Conservation (phyloP, 2,329 filamentous ascomycete species). For the Hypomyces rosellus region DNA sequence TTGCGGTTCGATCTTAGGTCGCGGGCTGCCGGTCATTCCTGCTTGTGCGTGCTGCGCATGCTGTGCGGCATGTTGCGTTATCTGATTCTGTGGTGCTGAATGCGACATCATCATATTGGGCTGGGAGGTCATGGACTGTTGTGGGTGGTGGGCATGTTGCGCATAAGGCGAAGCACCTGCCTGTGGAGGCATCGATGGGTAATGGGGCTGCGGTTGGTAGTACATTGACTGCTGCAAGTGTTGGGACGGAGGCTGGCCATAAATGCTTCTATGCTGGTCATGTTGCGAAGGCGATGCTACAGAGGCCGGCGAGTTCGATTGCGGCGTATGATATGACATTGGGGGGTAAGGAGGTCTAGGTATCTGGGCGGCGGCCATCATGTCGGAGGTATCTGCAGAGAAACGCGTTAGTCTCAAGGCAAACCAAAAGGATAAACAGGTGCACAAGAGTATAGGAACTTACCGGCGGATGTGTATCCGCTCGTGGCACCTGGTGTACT, state of each 20-base stretch:
- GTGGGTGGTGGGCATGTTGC: conserved; percentile 46
- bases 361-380: conserved; percentile 62
- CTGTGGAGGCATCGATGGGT: conserved; percentile 62
- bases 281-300: conserved; percentile 84
- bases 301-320: conserved; percentile 90
- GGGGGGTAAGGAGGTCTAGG: conserved; percentile 78
- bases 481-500: conserved; percentile 74
- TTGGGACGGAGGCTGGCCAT: conserved; percentile 71
- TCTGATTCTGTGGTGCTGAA: conserved; percentile 48
- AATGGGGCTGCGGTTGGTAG: conserved; percentile 55
- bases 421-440: conserved; percentile 11
- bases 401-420: conserved; percentile 14
- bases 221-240: conserved; percentile 80
- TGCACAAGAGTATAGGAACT: conserved; percentile 30
- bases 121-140: conserved; percentile 57
- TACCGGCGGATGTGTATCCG: conserved; percentile 83
- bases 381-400: conserved; percentile 51
- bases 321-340: conserved; percentile 86
- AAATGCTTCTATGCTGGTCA: conserved; percentile 84
- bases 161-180: conserved; percentile 53
- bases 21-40: conserved; percentile 54
- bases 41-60: conserved; percentile 45
- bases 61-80: conserved; percentile 53
- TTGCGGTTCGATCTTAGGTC: conserved; percentile 58
- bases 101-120: conserved; percentile 63